Evolutionary conservation across 495 filamentous ascomycete genomes (phyloP).

Genomic region (Tuber melanosporum): DNA sequence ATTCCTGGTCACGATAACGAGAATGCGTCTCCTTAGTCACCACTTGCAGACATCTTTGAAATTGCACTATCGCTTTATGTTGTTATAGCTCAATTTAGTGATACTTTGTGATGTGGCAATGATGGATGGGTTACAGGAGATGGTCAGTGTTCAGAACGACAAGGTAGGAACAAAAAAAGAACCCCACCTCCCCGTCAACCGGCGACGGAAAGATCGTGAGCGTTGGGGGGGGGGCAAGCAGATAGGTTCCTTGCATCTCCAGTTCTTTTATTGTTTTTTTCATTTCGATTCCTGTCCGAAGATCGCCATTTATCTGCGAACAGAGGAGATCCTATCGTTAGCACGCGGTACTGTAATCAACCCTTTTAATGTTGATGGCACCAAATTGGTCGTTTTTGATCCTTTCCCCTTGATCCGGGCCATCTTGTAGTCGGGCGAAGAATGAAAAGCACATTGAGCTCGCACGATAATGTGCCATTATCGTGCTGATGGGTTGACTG

Average conservation of each 20-base stretch:
- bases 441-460: conserved; percentile 6
- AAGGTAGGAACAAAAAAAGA: neutral
- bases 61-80: neutral
- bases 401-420: conserved; percentile 9
- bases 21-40: neutral
- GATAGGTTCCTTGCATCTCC: conserved; percentile 20
- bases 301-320: conserved; percentile 23
- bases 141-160: neutral
- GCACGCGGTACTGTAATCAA: conserved; percentile 28
- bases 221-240: conserved; percentile 10
- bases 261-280: conserved; percentile 1
- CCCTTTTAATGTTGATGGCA: conserved; percentile 22
- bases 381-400: conserved; percentile 9
- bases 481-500: conserved; percentile 6
- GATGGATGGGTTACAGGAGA: conserved; percentile 4
- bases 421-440: conserved; percentile 3
- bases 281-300: neutral
- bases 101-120: conserved; percentile 13
- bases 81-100: conserved; percentile 6
- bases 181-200: neutral
- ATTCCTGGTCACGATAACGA: neutral
- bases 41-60: neutral
- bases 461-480: conserved; percentile 19
- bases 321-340: conserved; percentile 31
- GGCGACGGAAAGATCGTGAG: conserved; percentile 28